Evolutionary conservation across 2,329 filamentous ascomycete species (phyloP), one percentile per base, ranked within the genome.

Genomic region (Fusarium lyarnte): DNA sequence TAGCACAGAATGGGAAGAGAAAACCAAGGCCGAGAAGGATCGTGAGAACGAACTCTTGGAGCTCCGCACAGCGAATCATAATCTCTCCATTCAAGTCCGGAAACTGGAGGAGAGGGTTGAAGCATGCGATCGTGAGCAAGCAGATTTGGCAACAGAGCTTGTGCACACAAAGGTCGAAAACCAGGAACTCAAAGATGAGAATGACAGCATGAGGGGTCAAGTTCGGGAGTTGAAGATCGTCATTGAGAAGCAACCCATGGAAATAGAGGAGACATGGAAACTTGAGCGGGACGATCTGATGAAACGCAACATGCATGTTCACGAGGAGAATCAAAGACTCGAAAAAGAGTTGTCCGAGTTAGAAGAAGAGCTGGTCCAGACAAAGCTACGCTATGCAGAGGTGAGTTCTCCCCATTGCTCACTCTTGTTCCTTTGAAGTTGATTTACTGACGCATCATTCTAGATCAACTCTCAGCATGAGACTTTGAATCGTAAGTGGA

Each of bases 331-430:
- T 78, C 88, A 93, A 67, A 89, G 87, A 64, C 84, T 99, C 74
- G 95, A 98, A 82, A 95, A 97, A 79, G 93, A 96, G 78, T 89
- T 97, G 88, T 88, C 90, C 9, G 94, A 98, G 76, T 93, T 98
- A 85, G 96, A 98, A 85, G 93, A 95, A 82, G 91, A 94, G 81
- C 85, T 99, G 74, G 95, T 99, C 71, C 90, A 92, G 79, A 96
- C 94, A 3, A 99, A 99, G 88, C 93, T 99, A 93, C 90, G 90
- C 78, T 94, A 95, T 85, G 96, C 96, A 60, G 94, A 98, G 91
- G 95, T 97, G 87, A 86, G 91, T 85, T 47, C 21, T 45, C 17
- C 33, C 49, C 19, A 39, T 29, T 25, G 19, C 19, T n/a, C 23
- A 35, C 49, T 27, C 23, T 27, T 39, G 23, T 53, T 12, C 6